A percentile compares a stretch with the other conserved stretches of the same genome.
Evolutionary conservation across 1,139 yeast genomes (phyloP).

Genomic region (Pneumocystis sp.): DNA sequence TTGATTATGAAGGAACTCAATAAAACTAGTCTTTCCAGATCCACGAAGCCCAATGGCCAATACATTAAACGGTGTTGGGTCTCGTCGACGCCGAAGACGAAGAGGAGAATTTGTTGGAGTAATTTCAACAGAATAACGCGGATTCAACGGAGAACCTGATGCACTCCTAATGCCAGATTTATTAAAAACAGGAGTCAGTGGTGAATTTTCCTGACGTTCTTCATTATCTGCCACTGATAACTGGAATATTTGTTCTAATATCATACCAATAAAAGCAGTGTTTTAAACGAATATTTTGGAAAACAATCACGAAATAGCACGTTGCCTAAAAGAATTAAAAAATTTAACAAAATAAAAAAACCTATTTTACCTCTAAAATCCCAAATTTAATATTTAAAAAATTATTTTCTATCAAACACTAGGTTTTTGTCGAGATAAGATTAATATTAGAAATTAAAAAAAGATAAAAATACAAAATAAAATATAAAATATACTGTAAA

Average conservation of each 20-base stretch:
- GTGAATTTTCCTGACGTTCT: neutral
- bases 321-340: neutral
- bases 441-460: neutral
- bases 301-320: neutral
- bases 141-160: neutral
- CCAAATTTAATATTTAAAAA: neutral
- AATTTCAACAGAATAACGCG: neutral
- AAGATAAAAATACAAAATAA: neutral
- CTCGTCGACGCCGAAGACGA: neutral
- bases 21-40: neutral
- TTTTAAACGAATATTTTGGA: slow-evolving; percentile 4
- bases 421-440: neutral
- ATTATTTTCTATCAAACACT: neutral
- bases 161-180: neutral
- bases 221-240: slow-evolving; percentile 11
- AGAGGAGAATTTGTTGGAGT: neutral
- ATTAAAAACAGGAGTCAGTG: neutral
- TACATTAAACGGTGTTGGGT: neutral
- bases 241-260: slow-evolving; percentile 14
- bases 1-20: neutral
- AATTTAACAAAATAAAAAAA: neutral
- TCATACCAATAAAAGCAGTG: slow-evolving; percentile 7
- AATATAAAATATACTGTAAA: neutral
- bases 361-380: neutral
- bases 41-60: neutral